phyloP scores from a whole-genome alignment of 345 rosid genomes.

The Populus euphratica region DNA sequence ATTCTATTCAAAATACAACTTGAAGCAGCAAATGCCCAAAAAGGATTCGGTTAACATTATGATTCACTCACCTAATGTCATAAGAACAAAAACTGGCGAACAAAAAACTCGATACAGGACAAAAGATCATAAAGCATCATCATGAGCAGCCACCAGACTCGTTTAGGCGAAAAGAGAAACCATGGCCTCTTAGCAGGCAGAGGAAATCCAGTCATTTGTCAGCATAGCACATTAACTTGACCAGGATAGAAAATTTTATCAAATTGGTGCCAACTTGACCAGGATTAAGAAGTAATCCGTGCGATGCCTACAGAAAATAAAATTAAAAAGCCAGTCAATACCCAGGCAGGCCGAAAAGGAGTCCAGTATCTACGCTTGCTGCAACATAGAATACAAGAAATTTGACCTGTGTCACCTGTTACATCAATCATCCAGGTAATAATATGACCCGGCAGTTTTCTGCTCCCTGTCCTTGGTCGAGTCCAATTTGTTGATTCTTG shows the following conservation, averaged over 20 bases:
- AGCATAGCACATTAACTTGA: not conserved
- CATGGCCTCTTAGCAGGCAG: not conserved
- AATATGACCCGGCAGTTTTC: constrained; percentile 89
- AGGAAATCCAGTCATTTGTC: not conserved
- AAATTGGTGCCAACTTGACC: not conserved
- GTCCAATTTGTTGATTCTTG: constrained; percentile 90
- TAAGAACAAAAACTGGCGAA: constrained; percentile 8
- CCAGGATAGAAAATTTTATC: not conserved
- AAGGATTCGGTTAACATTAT: not conserved
- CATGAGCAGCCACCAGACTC: constrained; percentile 2
- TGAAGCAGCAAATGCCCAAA: not conserved
- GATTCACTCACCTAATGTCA: not conserved
- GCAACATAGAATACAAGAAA: not conserved
- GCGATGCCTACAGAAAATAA: not conserved
- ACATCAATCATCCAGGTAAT: constrained; percentile 72
- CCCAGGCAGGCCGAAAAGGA: not conserved
- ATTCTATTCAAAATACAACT: not conserved
- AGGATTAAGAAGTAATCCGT: not conserved
- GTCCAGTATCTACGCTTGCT: not conserved
- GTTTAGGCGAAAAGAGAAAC: not conserved
- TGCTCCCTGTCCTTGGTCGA: constrained; percentile 97
- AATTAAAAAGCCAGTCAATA: not conserved
- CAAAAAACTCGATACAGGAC: not conserved
- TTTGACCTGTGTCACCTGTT: not conserved
- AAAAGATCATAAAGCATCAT: not conserved